Evolutionary conservation across 2,329 filamentous ascomycete species (phyloP), one percentile per base, ranked within the genome.

Genomic region (Fusarium napiforme): DNA sequence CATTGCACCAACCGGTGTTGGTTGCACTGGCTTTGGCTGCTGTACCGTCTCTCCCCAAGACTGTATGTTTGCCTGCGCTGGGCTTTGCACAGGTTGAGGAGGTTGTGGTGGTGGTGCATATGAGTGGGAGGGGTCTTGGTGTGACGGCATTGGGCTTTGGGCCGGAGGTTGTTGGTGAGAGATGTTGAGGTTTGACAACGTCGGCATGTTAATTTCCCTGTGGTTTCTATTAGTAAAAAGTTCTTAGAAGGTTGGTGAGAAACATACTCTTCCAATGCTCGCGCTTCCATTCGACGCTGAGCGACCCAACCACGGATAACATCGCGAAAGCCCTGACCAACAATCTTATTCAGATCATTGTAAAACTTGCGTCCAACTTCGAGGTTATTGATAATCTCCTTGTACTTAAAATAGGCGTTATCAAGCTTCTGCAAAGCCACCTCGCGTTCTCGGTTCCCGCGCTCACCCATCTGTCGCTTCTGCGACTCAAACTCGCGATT

Each of bases 291-390:
- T 57, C 95, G 89, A 59, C 96, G 87, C 79, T 94, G 90, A 34
- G 95, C 92, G 2, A 93, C 93, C 87, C 97, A 98, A 4, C 88
- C 89, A 74, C 91, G 91, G 40, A 93, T 93, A 63, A 86, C 82
- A 75, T 98, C 96, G 23, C 95, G 88, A 81, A 98, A 98, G 15
- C 92, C 87, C 42, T 85, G 85, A 2, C 91, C 92, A 2, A 97
- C 93, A 71, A 98, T 95, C 82, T 93, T 93, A 52, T 93, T 93
- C 9, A 99, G 87, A 79, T 98, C 95, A 76, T 99, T 99, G 85
- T 98, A 99, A 80, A 99, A 99, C 81, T 96, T 98, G 60, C 96
- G 88, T 2, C 94, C 96, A 0, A 93, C 93, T 74, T 98, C 96
- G 6, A 98, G 87, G 79, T 98, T 97, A 73, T 90, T 93, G 64